These are phyloP conservation scores for Crithidia thermophila DNA, from an alignment of 208 protist genomes.

Conservation along the genomic window DNA sequence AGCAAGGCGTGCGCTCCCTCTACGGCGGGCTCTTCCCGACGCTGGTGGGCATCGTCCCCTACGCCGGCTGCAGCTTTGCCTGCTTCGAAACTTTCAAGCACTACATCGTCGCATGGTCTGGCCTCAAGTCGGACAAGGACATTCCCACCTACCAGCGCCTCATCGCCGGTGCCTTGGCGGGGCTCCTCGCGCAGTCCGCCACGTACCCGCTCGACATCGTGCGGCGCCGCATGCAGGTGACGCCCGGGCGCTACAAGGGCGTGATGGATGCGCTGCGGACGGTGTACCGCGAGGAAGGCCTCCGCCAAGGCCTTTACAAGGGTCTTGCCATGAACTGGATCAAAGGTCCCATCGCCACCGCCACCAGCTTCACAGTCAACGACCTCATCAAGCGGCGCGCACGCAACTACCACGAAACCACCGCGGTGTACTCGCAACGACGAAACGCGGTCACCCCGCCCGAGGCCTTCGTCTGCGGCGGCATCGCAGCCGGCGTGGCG, in stretches of 20 bases:
- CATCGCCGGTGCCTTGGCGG: conserved; percentile 82
- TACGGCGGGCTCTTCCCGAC: conserved; percentile 91
- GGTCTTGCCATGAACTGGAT: conserved; percentile 95
- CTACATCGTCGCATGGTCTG: conserved; percentile 51
- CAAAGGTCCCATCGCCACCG: conserved; percentile 91
- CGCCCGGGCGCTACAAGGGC: conserved; percentile 73
- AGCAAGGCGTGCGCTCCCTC: conserved; percentile 66
- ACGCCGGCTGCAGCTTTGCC: conserved; percentile 94
- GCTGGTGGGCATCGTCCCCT: conserved; percentile 93
- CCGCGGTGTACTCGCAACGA: conserved; percentile 34
- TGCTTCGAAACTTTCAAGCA: conserved; percentile 92
- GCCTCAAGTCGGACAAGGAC: conserved; percentile 65
- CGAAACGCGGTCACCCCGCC: conserved; percentile 63
- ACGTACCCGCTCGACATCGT: conserved; percentile 96
- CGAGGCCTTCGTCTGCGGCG: conserved; percentile 89
- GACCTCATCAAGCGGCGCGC: conserved; percentile 87
- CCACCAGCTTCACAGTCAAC: conserved; percentile 92
- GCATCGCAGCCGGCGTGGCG: conserved; percentile 88
- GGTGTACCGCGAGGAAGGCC: conserved; percentile 82
- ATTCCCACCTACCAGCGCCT: conserved; percentile 76
- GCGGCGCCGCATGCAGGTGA: conserved; percentile 92
- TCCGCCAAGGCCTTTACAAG: conserved; percentile 85
- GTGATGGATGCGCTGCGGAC: conserved; percentile 59
- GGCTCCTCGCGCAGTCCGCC: conserved; percentile 90
- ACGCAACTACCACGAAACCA: conserved; percentile 71